Evolutionary conservation across 352 stramenopile species (phyloP).

Genomic region (Globisporangium spiculum): DNA sequence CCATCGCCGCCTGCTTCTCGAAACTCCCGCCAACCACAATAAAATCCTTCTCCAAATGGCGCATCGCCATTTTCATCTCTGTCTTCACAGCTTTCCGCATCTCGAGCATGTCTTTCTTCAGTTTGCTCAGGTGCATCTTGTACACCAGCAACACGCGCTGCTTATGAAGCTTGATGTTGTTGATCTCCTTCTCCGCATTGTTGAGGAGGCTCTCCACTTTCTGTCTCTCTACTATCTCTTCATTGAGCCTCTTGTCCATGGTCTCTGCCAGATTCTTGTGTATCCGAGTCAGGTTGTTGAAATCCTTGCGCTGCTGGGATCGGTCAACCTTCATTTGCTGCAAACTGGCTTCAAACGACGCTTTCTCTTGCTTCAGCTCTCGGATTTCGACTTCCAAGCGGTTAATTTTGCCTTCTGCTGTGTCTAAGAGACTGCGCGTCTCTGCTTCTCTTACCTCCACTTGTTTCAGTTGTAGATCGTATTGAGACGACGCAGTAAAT

Average conservation of each 20-base stretch:
- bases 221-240: slow-evolving; percentile 33
- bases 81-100: slow-evolving; percentile 27
- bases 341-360: background rate
- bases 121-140: slow-evolving; percentile 26
- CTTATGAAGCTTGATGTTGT: slow-evolving; percentile 21
- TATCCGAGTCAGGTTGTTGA: slow-evolving; percentile 60
- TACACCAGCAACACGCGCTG: slow-evolving; percentile 28
- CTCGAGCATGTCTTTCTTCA: slow-evolving; percentile 31
- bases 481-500: slow-evolving; percentile 26
- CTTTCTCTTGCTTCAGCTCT: slow-evolving; percentile 20
- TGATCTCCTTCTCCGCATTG: slow-evolving; percentile 25
- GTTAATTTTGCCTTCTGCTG: slow-evolving; percentile 4
- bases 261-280: slow-evolving; percentile 62
- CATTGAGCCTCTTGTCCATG: slow-evolving; percentile 36
- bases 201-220: slow-evolving; percentile 17
- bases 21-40: slow-evolving; percentile 19
- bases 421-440: slow-evolving; percentile 12
- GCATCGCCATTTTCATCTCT: slow-evolving; percentile 32
- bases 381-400: slow-evolving; percentile 27
- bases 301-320: slow-evolving; percentile 51
- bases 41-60: slow-evolving; percentile 33
- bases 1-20: slow-evolving; percentile 23
- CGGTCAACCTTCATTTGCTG: slow-evolving; percentile 31
- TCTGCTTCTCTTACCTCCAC: slow-evolving; percentile 24
- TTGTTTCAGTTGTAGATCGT: slow-evolving; percentile 27